Conservation (phyloP, 345 rosid species). For the Linum tenue region DNA sequence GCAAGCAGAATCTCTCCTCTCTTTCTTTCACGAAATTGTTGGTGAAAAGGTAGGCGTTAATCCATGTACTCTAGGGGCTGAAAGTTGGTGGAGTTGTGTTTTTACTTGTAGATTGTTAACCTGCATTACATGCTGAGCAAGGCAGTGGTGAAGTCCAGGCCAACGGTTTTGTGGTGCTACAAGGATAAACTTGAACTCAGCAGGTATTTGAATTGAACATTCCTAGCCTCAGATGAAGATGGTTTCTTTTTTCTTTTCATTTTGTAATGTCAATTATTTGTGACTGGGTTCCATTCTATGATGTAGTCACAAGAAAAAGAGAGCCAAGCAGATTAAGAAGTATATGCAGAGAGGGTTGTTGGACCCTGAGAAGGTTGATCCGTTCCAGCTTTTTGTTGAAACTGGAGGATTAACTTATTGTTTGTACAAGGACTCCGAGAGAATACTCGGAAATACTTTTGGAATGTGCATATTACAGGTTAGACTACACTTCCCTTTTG, state of each 20-base stretch:
- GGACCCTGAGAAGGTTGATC: conserved; percentile 91
- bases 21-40: neutral
- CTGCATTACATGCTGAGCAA: conserved; percentile 80
- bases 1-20: conserved; percentile 17
- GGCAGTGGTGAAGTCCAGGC: conserved; percentile 59
- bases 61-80: neutral
- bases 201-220: conserved; percentile 34
- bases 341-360: conserved; percentile 73
- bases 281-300: neutral
- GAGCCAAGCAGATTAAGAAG: conserved; percentile 79
- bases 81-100: neutral
- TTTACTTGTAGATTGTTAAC: conserved; percentile 60
- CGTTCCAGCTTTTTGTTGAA: conserved; percentile 82
- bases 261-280: neutral
- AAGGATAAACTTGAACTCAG: conserved; percentile 90
- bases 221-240: too few species aligned
- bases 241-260: too few species aligned
- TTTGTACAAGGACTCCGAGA: conserved; percentile 80
- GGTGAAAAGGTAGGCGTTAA: neutral
- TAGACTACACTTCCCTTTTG: neutral
- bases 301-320: conserved; percentile 71
- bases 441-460: conserved; percentile 85
- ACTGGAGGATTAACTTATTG: conserved; percentile 81
- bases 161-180: conserved; percentile 87
- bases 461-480: conserved; percentile 98